A percentile compares a stretch with the other conserved stretches of the same genome.
Evolutionary conservation across 1,139 yeast species (phyloP).

Genomic region (Saccharomycopsis hybrid): DNA sequence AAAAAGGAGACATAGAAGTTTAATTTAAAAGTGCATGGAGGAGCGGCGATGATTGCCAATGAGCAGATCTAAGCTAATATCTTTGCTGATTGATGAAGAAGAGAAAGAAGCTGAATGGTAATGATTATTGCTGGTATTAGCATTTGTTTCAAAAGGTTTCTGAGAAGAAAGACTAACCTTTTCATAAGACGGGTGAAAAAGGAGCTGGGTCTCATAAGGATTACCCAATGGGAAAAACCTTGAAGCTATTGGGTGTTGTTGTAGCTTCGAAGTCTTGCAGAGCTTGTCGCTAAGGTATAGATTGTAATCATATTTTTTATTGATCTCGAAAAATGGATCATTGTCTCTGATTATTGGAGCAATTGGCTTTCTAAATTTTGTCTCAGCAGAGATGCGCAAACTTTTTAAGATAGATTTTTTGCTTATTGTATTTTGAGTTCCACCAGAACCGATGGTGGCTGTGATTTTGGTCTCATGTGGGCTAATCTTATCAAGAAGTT

Average conservation of each 20-base stretch:
- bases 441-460: neutral
- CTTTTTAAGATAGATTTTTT: neutral
- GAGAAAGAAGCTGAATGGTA: no score
- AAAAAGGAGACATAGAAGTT: no score
- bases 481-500: slow-evolving; percentile 4
- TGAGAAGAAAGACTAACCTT: no score
- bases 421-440: neutral
- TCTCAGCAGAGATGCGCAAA: neutral
- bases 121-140: neutral
- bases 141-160: neutral
- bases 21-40: neutral
- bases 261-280: slow-evolving; percentile 4
- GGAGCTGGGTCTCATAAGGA: neutral
- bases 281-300: slow-evolving; percentile 4
- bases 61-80: neutral
- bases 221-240: slow-evolving; percentile 17
- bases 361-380: slow-evolving; percentile 6
- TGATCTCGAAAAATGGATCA: slow-evolving; percentile 16
- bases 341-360: slow-evolving; percentile 13
- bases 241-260: slow-evolving; percentile 14
- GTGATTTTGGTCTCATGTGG: neutral
- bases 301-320: slow-evolving; percentile 9
- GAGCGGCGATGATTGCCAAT: neutral
- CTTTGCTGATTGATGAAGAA: neutral
- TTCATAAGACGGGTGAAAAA: no score